Conservation (phyloP, 164 flowering plant species). For the Paratinospora sagittata region DNA sequence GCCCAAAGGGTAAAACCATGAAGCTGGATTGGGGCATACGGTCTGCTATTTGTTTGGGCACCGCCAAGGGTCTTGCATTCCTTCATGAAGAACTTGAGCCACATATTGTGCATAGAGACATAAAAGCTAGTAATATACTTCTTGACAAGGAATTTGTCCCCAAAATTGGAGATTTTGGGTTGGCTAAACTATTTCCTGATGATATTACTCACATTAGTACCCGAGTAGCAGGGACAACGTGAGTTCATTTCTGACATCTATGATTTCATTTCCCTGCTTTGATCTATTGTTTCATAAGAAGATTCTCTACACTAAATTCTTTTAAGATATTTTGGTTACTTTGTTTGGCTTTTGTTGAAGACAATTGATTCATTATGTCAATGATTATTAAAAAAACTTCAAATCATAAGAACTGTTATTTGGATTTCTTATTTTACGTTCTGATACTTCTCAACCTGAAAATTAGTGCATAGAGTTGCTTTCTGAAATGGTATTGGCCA, state of each 20-base stretch:
- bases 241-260: slow-evolving; percentile 19
- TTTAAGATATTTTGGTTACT: background rate
- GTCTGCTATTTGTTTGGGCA: slow-evolving; percentile 65
- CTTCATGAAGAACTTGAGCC: slow-evolving; percentile 91
- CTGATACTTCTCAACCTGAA: too few species aligned
- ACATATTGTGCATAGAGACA: slow-evolving; percentile 84
- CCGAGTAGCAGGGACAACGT: slow-evolving; percentile 91
- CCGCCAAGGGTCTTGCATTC: slow-evolving; percentile 60
- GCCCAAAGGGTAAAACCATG: slow-evolving; percentile 30
- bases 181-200: slow-evolving; percentile 94
- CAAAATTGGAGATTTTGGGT: slow-evolving; percentile 91
- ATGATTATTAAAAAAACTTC: background rate
- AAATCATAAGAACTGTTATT: too few species aligned
- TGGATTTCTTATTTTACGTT: too few species aligned
- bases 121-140: slow-evolving; percentile 88
- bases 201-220: slow-evolving; percentile 88
- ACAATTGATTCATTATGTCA: background rate
- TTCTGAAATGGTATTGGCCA: too few species aligned
- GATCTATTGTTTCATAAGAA: background rate
- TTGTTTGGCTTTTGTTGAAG: background rate
- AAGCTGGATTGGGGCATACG: slow-evolving; percentile 61
- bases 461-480: too few species aligned
- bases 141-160: slow-evolving; percentile 64
- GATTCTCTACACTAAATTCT: background rate
- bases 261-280: background rate